A percentile compares a stretch with the other conserved stretches of the same genome.
phyloP scores from a whole-genome alignment of 2,329 filamentous ascomycete genomes.

The Aspergillus floridensis region DNA sequence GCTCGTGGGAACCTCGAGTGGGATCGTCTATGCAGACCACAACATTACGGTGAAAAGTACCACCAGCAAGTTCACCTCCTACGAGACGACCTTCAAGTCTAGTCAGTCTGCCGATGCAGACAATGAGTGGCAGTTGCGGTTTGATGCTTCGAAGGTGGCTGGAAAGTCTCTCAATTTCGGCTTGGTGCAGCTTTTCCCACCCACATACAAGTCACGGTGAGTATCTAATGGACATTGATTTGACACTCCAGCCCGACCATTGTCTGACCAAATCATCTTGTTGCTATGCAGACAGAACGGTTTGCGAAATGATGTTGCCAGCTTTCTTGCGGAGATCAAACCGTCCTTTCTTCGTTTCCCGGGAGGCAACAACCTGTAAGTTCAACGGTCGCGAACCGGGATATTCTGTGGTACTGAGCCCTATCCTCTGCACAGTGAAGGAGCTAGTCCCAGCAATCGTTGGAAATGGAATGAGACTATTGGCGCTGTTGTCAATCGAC shows the following conservation, averaged over 20 bases:
- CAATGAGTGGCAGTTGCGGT: not conserved
- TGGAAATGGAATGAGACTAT: conserved; percentile 56
- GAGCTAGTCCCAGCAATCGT: conserved; percentile 18
- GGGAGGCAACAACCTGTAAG: conserved; percentile 60
- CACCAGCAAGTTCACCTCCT: not conserved
- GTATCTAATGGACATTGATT: not conserved
- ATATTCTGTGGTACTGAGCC: conserved; percentile 2
- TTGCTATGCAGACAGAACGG: conserved; percentile 48
- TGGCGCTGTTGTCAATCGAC: conserved; percentile 49
- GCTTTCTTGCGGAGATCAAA: conserved; percentile 53
- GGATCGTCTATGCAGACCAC: not conserved
- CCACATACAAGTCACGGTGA: not conserved
- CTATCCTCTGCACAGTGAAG: conserved; percentile 15
- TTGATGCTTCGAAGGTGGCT: not conserved
- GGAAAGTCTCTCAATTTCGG: not conserved
- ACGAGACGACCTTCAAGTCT: not conserved
- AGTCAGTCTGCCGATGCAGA: not conserved
- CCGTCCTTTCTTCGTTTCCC: conserved; percentile 61
- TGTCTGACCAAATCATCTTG: not conserved
- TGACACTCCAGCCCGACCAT: not conserved
- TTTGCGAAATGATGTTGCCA: conserved; percentile 53
- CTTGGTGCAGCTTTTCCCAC: not conserved
- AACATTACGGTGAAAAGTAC: not conserved
- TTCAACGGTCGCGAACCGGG: not conserved
- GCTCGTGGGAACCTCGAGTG: not conserved